These are phyloP conservation scores for Simplicillium aogashimaense DNA, from an alignment of 2,329 filamentous ascomycete species.

Conservation along the genomic window DNA sequence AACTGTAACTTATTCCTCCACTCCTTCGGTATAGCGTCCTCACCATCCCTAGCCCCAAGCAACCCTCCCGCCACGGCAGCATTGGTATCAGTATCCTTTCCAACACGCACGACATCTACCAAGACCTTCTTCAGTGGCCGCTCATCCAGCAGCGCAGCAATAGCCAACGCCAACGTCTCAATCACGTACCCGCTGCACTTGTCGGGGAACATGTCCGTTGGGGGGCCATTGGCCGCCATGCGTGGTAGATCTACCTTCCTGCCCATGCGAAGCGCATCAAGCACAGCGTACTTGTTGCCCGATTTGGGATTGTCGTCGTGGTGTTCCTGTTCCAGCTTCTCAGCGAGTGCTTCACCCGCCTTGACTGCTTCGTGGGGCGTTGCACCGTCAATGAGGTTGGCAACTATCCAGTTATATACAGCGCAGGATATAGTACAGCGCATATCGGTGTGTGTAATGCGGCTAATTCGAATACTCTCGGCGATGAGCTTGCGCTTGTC, in stretches of 20 bases:
- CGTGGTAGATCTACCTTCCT: constrained; percentile 12
- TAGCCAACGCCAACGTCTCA: constrained; percentile 27
- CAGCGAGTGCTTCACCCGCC: constrained; percentile 13
- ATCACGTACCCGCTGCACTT: constrained; percentile 29
- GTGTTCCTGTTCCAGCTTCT: constrained; percentile 11
- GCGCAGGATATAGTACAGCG: constrained; percentile 24
- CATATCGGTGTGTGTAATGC: constrained; percentile 26
- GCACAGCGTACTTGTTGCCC: constrained; percentile 9
- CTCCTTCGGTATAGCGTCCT: constrained; percentile 25
- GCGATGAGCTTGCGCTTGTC: constrained; percentile 14
- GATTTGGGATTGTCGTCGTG: neutral
- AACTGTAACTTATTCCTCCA: constrained; percentile 32
- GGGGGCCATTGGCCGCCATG: constrained; percentile 22
- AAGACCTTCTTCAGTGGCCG: constrained; percentile 30
- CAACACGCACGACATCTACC: constrained; percentile 33
- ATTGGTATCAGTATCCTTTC: constrained; percentile 36
- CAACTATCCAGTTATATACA: constrained; percentile 27
- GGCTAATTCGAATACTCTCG: constrained; percentile 25
- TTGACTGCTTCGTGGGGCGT: constrained; percentile 16
- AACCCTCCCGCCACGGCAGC: constrained; percentile 34
- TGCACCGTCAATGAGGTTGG: constrained; percentile 18
- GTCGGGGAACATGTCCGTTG: constrained; percentile 13
- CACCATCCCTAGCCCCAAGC: constrained; percentile 32
- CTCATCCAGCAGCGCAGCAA: constrained; percentile 30
- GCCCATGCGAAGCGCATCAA: constrained; percentile 17